Conservation (phyloP, 805 yeast genomes). For the Pachysolen tannophilus region DNA sequence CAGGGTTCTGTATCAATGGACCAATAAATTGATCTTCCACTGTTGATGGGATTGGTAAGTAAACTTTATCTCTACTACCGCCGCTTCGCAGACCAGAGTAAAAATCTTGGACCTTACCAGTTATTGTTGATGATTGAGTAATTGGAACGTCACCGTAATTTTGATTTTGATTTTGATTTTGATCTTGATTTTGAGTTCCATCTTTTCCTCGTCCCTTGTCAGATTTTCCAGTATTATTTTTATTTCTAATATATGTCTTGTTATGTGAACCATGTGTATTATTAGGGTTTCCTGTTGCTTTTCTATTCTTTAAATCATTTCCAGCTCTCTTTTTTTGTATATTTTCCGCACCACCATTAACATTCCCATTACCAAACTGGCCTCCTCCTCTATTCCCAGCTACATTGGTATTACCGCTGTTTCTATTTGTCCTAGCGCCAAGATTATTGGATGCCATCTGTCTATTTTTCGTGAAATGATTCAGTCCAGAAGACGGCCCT, state of each 20-base stretch:
- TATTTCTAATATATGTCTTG: too few relatives aligned
- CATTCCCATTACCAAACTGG: neutral
- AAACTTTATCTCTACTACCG: constrained; percentile 11
- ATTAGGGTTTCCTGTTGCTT: too few relatives aligned
- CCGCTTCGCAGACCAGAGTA: constrained; percentile 11
- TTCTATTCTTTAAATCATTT: too few relatives aligned
- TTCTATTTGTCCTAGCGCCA: too few relatives aligned
- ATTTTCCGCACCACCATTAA: neutral
- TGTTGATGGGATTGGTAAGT: constrained; percentile 3
- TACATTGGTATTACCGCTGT: neutral
- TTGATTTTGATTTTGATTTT: constrained; percentile 3
- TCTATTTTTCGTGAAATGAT: constrained; percentile 3
- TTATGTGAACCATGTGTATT: too few relatives aligned
- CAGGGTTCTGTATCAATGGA: constrained; percentile 20
- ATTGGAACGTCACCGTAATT: too few relatives aligned
- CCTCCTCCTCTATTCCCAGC: neutral
- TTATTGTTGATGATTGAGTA: neutral
- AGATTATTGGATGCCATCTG: constrained; percentile 4
- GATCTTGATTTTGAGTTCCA: constrained; percentile 23
- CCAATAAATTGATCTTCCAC: constrained; percentile 20
- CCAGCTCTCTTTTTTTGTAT: neutral
- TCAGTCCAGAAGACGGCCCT: constrained; percentile 3
- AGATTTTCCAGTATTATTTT: too few relatives aligned
- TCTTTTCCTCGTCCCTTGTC: constrained; percentile 10
- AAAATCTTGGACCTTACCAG: constrained; percentile 1